Percentiles rank a stretch among this genome's conserved stretches.
These are phyloP conservation scores for Xylaria intraflava DNA, from an alignment of 495 filamentous ascomycete genomes.

Conservation along the genomic window DNA sequence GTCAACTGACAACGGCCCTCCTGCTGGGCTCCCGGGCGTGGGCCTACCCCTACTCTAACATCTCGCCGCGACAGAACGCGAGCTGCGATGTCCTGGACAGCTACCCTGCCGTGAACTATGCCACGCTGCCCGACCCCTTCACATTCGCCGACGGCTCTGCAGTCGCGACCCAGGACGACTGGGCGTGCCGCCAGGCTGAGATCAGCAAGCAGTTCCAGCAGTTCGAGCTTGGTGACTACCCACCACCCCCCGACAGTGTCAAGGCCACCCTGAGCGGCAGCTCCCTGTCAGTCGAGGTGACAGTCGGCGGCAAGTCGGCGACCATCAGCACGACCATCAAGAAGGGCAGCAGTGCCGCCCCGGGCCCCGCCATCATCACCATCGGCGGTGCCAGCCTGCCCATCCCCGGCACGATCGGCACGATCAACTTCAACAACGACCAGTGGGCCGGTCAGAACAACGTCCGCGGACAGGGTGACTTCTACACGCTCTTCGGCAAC, in stretches of 20 bases:
- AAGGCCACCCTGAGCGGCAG: constrained; percentile 22
- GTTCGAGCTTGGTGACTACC: constrained; percentile 48
- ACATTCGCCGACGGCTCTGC: constrained; percentile 36
- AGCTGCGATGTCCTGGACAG: constrained; percentile 24
- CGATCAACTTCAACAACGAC: constrained; percentile 45
- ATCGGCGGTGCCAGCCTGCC: constrained; percentile 43
- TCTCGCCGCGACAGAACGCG: constrained; percentile 37
- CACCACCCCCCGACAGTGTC: constrained; percentile 34
- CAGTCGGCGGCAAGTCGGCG: constrained; percentile 41
- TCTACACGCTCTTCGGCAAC: constrained; percentile 45
- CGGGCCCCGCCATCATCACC: constrained; percentile 45
- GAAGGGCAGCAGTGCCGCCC: constrained; percentile 29
- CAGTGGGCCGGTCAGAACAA: constrained; percentile 32
- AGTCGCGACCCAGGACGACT: constrained; percentile 43
- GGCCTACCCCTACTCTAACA: constrained; percentile 35
- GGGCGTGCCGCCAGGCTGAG: constrained; percentile 45
- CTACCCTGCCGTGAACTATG: constrained; percentile 23
- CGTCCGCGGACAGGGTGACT: constrained; percentile 39
- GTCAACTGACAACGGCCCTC: constrained; percentile 33
- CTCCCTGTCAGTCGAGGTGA: constrained; percentile 37
- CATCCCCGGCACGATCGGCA: constrained; percentile 40
- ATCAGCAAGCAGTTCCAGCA: constrained; percentile 45
- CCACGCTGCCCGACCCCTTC: constrained; percentile 50
- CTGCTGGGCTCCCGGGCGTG: constrained; percentile 34
- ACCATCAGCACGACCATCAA: constrained; percentile 39